Evolutionary conservation across 2,329 filamentous ascomycete genomes (phyloP).

Genomic region (Colletotrichum endophyticum): DNA sequence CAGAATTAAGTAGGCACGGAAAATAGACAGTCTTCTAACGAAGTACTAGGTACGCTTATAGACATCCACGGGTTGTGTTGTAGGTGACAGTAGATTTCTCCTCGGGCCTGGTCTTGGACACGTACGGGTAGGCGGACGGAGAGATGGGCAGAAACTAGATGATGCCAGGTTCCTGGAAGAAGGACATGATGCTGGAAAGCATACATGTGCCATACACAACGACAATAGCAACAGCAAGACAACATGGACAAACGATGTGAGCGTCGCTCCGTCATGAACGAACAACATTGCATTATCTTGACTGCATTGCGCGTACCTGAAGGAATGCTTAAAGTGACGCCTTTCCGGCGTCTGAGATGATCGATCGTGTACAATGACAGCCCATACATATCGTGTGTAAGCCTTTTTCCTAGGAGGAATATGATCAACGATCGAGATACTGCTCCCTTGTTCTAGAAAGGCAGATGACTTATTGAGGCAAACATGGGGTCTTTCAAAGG

Average conservation of each 20-base stretch:
- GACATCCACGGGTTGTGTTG: rapidly evolving
- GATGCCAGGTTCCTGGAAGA: not conserved
- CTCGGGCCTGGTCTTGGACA: not conserved
- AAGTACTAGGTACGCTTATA: too few relatives aligned
- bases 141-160: not conserved
- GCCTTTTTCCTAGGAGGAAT: not conserved
- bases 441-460: too few relatives aligned
- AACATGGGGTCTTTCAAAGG: not conserved
- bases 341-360: not conserved
- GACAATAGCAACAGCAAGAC: not conserved
- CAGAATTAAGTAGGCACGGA: too few relatives aligned
- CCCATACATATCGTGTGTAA: not conserved
- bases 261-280: not conserved
- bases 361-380: not conserved
- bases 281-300: not conserved
- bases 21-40: too few relatives aligned
- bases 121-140: not conserved
- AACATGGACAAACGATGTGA: not conserved
- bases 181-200: not conserved
- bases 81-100: rapidly evolving
- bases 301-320: not conserved
- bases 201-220: not conserved
- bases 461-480: too few relatives aligned
- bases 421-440: not conserved
- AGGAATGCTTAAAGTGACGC: not conserved